Evolutionary conservation across 768 basidiomycete species (phyloP).

Genomic region (Lactarius tabidus): DNA sequence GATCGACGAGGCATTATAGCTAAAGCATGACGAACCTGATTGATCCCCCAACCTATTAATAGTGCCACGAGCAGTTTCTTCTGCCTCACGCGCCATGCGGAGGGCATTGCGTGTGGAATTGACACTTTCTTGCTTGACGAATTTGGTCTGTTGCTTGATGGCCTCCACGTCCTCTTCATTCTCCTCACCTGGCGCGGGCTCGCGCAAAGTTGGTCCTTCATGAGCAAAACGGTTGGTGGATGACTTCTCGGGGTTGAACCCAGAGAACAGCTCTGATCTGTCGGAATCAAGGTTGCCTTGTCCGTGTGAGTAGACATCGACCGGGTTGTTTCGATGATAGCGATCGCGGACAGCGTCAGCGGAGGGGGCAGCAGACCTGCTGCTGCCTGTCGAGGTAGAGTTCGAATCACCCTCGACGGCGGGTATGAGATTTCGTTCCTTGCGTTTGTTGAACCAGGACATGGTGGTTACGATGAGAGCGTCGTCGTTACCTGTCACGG

Average conservation of each 20-base stretch:
- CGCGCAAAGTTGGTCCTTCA: constrained; percentile 50
- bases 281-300: constrained; percentile 57
- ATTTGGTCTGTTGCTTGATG: constrained; percentile 89
- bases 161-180: constrained; percentile 89
- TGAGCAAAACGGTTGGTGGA: constrained; percentile 54
- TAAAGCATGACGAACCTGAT: constrained; percentile 61
- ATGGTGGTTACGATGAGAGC: constrained; percentile 37
- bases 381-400: constrained; percentile 48
- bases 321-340: constrained; percentile 48
- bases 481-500: constrained; percentile 4
- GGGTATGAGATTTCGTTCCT: constrained; percentile 61
- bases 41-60: constrained; percentile 82
- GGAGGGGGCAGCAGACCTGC: constrained; percentile 27
- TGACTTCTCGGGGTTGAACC: constrained; percentile 57
- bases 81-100: constrained; percentile 90
- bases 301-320: constrained; percentile 66
- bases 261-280: constrained; percentile 71
- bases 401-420: constrained; percentile 48
- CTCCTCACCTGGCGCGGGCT: constrained; percentile 61
- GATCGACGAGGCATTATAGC: neutral
- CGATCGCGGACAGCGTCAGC: constrained; percentile 34
- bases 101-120: constrained; percentile 89
- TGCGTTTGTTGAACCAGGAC: constrained; percentile 63
- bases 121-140: constrained; percentile 88
- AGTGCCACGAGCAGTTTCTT: constrained; percentile 90